A percentile compares a stretch with the other conserved stretches of the same genome.
Conservation (phyloP, 805 yeast species). For the Kodamaea kaohsiungensis region DNA sequence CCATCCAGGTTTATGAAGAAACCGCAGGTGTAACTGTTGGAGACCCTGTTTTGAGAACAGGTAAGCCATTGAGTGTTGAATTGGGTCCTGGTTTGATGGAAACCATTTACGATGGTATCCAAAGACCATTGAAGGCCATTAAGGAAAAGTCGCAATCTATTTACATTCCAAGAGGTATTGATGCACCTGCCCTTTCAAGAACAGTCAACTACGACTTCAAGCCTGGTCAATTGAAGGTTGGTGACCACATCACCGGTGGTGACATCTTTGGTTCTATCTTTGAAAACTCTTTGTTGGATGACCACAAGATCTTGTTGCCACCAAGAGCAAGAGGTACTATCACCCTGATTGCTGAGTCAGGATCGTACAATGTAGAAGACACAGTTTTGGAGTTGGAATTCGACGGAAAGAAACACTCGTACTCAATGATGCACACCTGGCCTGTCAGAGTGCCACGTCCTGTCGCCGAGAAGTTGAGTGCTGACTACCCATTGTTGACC, state of each 20-base stretch:
- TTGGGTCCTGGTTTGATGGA: slow-evolving; percentile 99
- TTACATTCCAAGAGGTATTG: slow-evolving; percentile 98
- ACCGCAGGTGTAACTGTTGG: slow-evolving; percentile 99
- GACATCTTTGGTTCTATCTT: slow-evolving; percentile 92
- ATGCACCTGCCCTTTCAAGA: slow-evolving; percentile 93
- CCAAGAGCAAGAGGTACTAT: slow-evolving; percentile 99
- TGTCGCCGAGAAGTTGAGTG: slow-evolving; percentile 89
- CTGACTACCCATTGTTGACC: slow-evolving; percentile 92
- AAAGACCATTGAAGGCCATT: slow-evolving; percentile 95
- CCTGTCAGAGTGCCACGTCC: slow-evolving; percentile 99
- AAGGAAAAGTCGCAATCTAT: slow-evolving; percentile 85
- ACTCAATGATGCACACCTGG: slow-evolving; percentile 98
- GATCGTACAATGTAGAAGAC: slow-evolving; percentile 89
- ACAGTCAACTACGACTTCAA: slow-evolving; percentile 79
- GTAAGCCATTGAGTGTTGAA: slow-evolving; percentile 98
- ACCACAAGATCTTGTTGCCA: slow-evolving; percentile 93
- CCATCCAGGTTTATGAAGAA: slow-evolving; percentile 98
- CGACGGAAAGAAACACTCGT: slow-evolving; percentile 77
- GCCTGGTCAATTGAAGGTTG: slow-evolving; percentile 78
- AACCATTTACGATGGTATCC: slow-evolving; percentile 98
- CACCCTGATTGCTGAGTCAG: slow-evolving; percentile 83
- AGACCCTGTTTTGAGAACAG: slow-evolving; percentile 97
- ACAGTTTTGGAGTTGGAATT: slow-evolving; percentile 91
- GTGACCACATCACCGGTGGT: slow-evolving; percentile 98
- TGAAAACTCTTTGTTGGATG: slow-evolving; percentile 89